Evolutionary conservation across 495 filamentous ascomycete species (phyloP), one percentile per base, ranked within the genome.

Genomic region (Daldinia grandis): DNA sequence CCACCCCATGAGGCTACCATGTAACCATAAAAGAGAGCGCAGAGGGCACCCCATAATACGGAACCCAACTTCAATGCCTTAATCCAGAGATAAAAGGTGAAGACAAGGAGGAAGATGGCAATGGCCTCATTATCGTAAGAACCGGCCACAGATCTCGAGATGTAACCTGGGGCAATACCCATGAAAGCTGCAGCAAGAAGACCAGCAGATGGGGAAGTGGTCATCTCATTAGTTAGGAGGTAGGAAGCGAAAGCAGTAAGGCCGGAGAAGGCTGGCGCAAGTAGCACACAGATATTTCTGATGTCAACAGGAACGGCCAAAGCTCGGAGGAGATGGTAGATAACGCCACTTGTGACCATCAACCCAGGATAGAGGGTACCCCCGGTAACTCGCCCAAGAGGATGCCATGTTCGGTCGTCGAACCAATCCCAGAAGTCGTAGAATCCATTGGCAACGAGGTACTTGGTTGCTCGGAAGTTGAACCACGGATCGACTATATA

Each of bases 361-460:
- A 99, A 87, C 74, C 96, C 96, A 19, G 96, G 96, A 78, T 99
- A 99, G 62, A 99, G 88, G 24, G 96, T 99, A 75, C 96, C 96
- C 81, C 96, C 96, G 64, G 96, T 99, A 74, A 99, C 96, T 83
- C 96, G 93, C 65, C 96, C 96, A 64, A 99, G 91, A 66, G 96
- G 96, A 82, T 99, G 95, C 96, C 96, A 99, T 88, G 96, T 99
- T 84, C 95, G 90, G 85, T 99, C 96, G 83, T 99, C 96, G 77
- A 99, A 99, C 96, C 96, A 99, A 81, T 99, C 95, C 96, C 96
- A 99, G 78, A 99, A 99, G 79, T 91, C 93, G 80, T 97, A 96
- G 82, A 99, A 98, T 64, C 96, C 96, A 87, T 99, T 86, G 74
- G 95, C 87, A 60, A 98, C 91, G 54, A 99, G 87, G 74, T 99